Percentiles rank a stretch among this genome's conserved stretches.
phyloP scores from a whole-genome alignment of 495 filamentous ascomycete species.

The Penicillium cosmopolitanum region DNA sequence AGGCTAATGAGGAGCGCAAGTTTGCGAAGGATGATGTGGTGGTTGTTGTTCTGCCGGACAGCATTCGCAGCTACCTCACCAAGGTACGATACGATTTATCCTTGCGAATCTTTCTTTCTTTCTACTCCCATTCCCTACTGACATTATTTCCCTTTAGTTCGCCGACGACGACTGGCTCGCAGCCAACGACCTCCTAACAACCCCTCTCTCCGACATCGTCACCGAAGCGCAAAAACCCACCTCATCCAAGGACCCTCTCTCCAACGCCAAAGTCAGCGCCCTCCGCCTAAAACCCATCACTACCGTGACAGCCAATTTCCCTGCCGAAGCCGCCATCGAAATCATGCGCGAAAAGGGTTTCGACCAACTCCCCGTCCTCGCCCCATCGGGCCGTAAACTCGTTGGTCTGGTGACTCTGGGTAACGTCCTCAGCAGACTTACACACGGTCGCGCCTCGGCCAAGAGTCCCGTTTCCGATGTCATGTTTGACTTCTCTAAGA shows the following conservation, averaged over 20 bases:
- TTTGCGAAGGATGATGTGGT: slow-evolving; percentile 79
- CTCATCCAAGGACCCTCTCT: slow-evolving; percentile 59
- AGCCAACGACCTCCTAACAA: slow-evolving; percentile 83
- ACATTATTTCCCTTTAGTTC: slow-evolving; percentile 53
- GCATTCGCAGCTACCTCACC: slow-evolving; percentile 95
- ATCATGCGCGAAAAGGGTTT: slow-evolving; percentile 97
- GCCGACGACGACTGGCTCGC: slow-evolving; percentile 98
- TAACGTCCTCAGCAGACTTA: slow-evolving; percentile 89
- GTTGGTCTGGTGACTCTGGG: slow-evolving; percentile 92
- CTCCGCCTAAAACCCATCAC: slow-evolving; percentile 91
- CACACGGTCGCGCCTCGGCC: slow-evolving; percentile 72
- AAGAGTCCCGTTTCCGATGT: slow-evolving; percentile 77
- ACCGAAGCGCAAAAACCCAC: slow-evolving; percentile 17
- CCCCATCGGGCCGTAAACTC: slow-evolving; percentile 66
- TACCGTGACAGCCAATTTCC: slow-evolving; percentile 67
- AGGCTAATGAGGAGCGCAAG: slow-evolving; percentile 73
- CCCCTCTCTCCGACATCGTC: slow-evolving; percentile 51
- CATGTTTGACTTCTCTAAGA: slow-evolving; percentile 92
- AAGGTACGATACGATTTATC: slow-evolving; percentile 56
- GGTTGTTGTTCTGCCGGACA: slow-evolving; percentile 91
- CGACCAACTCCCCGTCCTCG: slow-evolving; percentile 91
- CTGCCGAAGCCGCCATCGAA: slow-evolving; percentile 86
- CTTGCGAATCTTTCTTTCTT: neutral
- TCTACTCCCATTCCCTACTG: slow-evolving; percentile 4
- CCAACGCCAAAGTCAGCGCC: slow-evolving; percentile 72